Conservation (phyloP, 2,329 filamentous ascomycete species). For the Neonectria coccinea region DNA sequence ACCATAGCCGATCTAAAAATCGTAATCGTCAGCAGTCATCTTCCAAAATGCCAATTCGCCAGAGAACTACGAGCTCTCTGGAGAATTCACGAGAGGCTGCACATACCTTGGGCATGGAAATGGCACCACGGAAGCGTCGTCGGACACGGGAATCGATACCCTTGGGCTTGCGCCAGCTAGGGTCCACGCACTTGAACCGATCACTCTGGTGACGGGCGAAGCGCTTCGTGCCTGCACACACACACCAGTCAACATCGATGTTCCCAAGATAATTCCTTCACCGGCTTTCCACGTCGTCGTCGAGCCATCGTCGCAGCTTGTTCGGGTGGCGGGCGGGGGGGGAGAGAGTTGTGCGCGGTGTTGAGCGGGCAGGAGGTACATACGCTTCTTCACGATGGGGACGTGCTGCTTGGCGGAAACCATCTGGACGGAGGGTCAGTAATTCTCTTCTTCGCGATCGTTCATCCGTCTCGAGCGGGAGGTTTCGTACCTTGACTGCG, state of each 20-base stretch:
- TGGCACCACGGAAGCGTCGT: conserved; percentile 95
- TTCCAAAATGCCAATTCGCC: not conserved
- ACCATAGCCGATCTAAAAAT: conserved; percentile 90
- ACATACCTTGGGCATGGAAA: conserved; percentile 98
- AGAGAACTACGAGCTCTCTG: conserved; percentile 17
- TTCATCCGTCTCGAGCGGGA: conserved; percentile 24
- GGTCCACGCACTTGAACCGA: conserved; percentile 90
- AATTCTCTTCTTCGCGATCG: conserved; percentile 30
- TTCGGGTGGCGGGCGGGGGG: conserved; percentile 23
- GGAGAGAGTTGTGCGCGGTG: conserved; percentile 11
- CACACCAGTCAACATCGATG: conserved; percentile 54
- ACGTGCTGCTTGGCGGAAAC: conserved; percentile 99
- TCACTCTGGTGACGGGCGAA: conserved; percentile 99
- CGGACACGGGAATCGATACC: conserved; percentile 99
- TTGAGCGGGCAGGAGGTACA: conserved; percentile 58
- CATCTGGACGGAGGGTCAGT: conserved; percentile 73
- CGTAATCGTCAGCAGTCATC: conserved; percentile 34
- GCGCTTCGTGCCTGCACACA: conserved; percentile 81
- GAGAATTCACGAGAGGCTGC: conserved; percentile 17
- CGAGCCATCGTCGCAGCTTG: conserved; percentile 31
- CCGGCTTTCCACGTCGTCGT: conserved; percentile 29
- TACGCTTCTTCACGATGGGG: conserved; percentile 99
- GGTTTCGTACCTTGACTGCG: conserved; percentile 56
- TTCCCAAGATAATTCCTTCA: conserved; percentile 19
- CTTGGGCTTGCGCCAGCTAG: conserved; percentile 99